Percentiles rank a stretch among this genome's conserved stretches.
Evolutionary conservation across 2,329 filamentous ascomycete species (phyloP).

Genomic region (Saccharata proteae): DNA sequence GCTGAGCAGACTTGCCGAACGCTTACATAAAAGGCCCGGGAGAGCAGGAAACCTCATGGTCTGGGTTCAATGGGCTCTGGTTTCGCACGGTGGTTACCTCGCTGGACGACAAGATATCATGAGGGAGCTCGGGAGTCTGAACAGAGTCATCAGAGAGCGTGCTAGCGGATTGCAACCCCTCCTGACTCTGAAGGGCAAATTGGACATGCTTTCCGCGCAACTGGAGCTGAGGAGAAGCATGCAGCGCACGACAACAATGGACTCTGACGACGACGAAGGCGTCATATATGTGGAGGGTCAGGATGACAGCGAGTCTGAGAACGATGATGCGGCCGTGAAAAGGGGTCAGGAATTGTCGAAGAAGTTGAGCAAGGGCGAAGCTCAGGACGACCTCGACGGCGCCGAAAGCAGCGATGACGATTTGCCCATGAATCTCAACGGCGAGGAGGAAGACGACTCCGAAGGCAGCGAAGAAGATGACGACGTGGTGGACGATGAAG

Average conservation of each 20-base stretch:
- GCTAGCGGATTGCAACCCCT: slow-evolving; percentile 71
- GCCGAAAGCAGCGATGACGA: slow-evolving; percentile 40
- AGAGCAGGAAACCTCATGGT: slow-evolving; percentile 81
- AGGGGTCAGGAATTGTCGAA: slow-evolving; percentile 15
- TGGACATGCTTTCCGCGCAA: slow-evolving; percentile 88
- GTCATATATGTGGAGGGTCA: slow-evolving; percentile 83
- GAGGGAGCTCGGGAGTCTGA: slow-evolving; percentile 63
- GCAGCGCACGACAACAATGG: slow-evolving; percentile 43
- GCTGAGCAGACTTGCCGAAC: slow-evolving; percentile 72
- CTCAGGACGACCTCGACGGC: slow-evolving; percentile 32
- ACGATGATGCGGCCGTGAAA: slow-evolving; percentile 23
- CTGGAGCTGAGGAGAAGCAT: slow-evolving; percentile 66
- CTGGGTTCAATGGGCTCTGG: slow-evolving; percentile 92
- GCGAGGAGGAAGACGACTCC: slow-evolving; percentile 19
- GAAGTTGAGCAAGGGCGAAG: slow-evolving; percentile 13
- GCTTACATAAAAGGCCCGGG: slow-evolving; percentile 76
- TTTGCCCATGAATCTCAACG: slow-evolving; percentile 35
- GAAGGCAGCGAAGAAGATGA: slow-evolving; percentile 48
- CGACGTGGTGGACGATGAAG: slow-evolving; percentile 39
- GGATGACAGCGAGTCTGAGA: slow-evolving; percentile 42
- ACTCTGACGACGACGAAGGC: slow-evolving; percentile 53
- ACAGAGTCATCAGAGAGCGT: slow-evolving; percentile 78
- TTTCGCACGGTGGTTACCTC: slow-evolving; percentile 83
- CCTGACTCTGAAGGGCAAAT: slow-evolving; percentile 81
- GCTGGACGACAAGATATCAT: slow-evolving; percentile 76